Base-by-base conservation (phyloP, 345 rosid genomes). In the Citropsis articulata region DNA sequence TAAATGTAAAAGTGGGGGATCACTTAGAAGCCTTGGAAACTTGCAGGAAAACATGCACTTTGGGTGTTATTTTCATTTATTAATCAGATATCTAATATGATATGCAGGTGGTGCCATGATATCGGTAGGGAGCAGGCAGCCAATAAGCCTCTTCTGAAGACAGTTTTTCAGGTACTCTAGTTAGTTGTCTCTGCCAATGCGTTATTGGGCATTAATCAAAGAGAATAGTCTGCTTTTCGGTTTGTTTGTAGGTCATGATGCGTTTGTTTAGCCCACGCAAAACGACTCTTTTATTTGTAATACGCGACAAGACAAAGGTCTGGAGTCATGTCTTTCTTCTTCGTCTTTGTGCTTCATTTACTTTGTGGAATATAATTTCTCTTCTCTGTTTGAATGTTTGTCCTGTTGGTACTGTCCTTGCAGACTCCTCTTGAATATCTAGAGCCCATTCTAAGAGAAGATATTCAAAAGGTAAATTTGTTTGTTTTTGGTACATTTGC, bases 71-170 rank as follows among this genome's bases (percentile, higher is more conserved):
- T 69, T 69, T 78, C 50, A 42, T 68, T 48, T 74, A 30, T 75
- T 81, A 80, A 71, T 60, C 48, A 33, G 30, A 71, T 70, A 50
- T 66, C 77, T 71, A 72, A 76, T 79, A 64, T 68, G 62, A 50
- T 66, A 50, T 82, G 27, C 78, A 93, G 95, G 93, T 93, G 97
- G 97, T 93, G 95, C 87, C 93, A 91, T 79, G 98, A 93, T 81
- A 93, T 95, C 38, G 98, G 98, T 78, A 88, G 98, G 63, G 98
- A 91, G 85, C 95, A 91, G 67, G 98, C 98, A 80, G 89, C 98
- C 77, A 93, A 93, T 81, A 93, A 89, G 83, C 98, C 98, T 31
- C 92, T 95, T 81, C 78, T 95, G 70, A 95, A 90, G 86, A 95
- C 97, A 21, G 97, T 93, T 78, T 91, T 95, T 78, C 95, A 93